phyloP scores from a whole-genome alignment of 2,329 filamentous ascomycete genomes.

The Rutstroemia sp. region DNA sequence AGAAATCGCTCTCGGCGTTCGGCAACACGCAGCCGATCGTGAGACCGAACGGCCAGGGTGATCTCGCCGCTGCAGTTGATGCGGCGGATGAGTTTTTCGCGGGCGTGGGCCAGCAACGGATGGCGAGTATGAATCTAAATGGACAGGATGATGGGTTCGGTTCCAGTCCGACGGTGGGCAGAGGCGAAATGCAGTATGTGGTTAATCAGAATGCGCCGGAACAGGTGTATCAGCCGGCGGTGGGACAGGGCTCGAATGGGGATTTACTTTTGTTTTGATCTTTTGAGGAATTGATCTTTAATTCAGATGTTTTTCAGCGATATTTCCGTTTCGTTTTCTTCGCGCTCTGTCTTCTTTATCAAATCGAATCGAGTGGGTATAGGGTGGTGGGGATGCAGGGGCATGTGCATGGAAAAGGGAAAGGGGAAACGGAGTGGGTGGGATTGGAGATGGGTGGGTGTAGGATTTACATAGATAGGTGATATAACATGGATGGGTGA shows the following conservation, averaged over 20 bases:
- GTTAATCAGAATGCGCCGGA: slow-evolving; percentile 79
- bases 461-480: too few relatives aligned
- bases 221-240: slow-evolving; percentile 63
- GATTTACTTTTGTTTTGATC: slow-evolving; percentile 49
- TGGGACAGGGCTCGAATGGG: slow-evolving; percentile 57
- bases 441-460: too few relatives aligned
- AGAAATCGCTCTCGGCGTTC: slow-evolving; percentile 54
- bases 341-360: too few relatives aligned
- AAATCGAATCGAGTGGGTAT: too few relatives aligned
- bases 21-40: slow-evolving; percentile 35
- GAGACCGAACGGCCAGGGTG: slow-evolving; percentile 30
- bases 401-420: too few relatives aligned
- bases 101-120: slow-evolving; percentile 64
- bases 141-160: slow-evolving; percentile 56
- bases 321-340: too few relatives aligned
- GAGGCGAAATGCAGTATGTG: slow-evolving; percentile 52
- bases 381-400: too few relatives aligned
- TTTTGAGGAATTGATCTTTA: too few relatives aligned
- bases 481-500: too few relatives aligned
- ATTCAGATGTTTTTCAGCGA: too few relatives aligned
- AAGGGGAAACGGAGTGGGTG: too few relatives aligned
- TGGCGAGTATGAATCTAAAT: slow-evolving; percentile 63
- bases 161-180: slow-evolving; percentile 40
- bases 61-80: slow-evolving; percentile 64
- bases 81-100: slow-evolving; percentile 90